Percentiles rank a stretch among this genome's conserved stretches.
These are phyloP conservation scores for Persicaria tinctoria DNA, from an alignment of 148 eudicot genomes.

Conservation along the genomic window DNA sequence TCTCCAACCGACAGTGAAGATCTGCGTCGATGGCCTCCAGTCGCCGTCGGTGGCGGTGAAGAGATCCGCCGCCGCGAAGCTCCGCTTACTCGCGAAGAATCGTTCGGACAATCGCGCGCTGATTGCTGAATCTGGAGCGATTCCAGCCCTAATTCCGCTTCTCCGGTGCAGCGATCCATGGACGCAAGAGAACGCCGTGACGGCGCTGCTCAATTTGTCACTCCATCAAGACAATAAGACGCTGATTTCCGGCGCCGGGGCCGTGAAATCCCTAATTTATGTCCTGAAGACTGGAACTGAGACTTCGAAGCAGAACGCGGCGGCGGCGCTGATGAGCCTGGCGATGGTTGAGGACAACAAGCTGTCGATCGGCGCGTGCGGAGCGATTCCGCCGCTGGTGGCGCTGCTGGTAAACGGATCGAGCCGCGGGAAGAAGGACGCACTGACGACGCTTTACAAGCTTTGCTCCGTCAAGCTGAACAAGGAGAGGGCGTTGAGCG, in stretches of 20 bases:
- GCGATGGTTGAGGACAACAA: slow-evolving; percentile 70
- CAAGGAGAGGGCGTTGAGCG: slow-evolving; percentile 72
- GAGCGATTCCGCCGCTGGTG: slow-evolving; percentile 79
- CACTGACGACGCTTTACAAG: slow-evolving; percentile 78
- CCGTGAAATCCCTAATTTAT: slow-evolving; percentile 59
- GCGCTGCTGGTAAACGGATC: slow-evolving; percentile 51
- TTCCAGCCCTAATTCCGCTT: slow-evolving; percentile 53
- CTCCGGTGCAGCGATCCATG: slow-evolving; percentile 58
- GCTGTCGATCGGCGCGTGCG: slow-evolving; percentile 70
- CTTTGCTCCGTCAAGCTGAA: slow-evolving; percentile 53
- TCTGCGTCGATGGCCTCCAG: slow-evolving; percentile 51
- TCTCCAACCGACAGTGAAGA: slow-evolving; percentile 73
- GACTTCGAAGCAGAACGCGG: slow-evolving; percentile 81
- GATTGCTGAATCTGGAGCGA: slow-evolving; percentile 77
- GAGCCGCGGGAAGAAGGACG: slow-evolving; percentile 73
- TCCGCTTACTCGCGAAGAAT: slow-evolving; percentile 70
- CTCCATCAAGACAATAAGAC: slow-evolving; percentile 44
- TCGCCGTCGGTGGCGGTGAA: slow-evolving; percentile 53
- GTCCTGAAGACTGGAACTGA: slow-evolving; percentile 79
- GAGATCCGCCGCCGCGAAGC: slow-evolving; percentile 72
- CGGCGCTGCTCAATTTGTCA: slow-evolving; percentile 67
- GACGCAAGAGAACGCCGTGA: slow-evolving; percentile 84
- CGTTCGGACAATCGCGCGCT: slow-evolving; percentile 71
- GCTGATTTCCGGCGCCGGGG: slow-evolving; percentile 40
- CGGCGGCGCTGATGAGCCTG: slow-evolving; percentile 61